A percentile compares a stretch with the other conserved stretches of the same genome.
Conservation (phyloP, 805 yeast species). For the Lachancea quebecensis region DNA sequence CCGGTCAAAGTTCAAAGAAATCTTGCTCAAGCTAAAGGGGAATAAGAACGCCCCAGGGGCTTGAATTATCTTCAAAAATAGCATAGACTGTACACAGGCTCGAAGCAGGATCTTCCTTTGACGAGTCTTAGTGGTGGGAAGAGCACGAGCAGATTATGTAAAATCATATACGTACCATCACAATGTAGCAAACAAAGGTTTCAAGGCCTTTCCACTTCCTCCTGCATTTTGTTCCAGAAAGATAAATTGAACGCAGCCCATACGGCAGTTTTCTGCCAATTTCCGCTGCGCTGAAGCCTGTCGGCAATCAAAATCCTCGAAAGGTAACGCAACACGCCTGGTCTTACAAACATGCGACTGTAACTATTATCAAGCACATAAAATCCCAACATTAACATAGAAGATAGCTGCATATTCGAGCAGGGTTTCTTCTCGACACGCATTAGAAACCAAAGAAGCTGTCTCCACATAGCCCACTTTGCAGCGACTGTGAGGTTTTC, state of each 20-base stretch:
- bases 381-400: conserved; percentile 19
- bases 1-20: conserved; percentile 61
- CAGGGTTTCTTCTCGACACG: conserved; percentile 1
- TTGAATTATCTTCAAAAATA: neutral
- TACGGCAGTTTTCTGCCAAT: conserved; percentile 8
- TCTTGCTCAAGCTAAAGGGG: conserved; percentile 58
- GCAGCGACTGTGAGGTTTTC: conserved; percentile 18
- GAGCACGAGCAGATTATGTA: too few relatives aligned
- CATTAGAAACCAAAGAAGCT: conserved; percentile 11
- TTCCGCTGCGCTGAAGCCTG: neutral
- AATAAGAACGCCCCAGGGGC: conserved; percentile 74
- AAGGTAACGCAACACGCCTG: conserved; percentile 17
- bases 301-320: conserved; percentile 10
- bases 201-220: neutral
- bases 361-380: conserved; percentile 14
- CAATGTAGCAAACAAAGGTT: neutral
- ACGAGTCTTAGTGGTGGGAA: too few relatives aligned
- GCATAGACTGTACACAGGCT: neutral
- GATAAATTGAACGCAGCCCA: conserved; percentile 16
- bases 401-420: conserved; percentile 14
- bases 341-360: conserved; percentile 18
- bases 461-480: conserved; percentile 28
- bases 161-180: neutral
- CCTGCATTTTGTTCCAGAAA: too few relatives aligned
- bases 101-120: too few relatives aligned